Evolutionary conservation across 202 grass and related monocot species (phyloP).

Genomic region (Saccharum hybrid): DNA sequence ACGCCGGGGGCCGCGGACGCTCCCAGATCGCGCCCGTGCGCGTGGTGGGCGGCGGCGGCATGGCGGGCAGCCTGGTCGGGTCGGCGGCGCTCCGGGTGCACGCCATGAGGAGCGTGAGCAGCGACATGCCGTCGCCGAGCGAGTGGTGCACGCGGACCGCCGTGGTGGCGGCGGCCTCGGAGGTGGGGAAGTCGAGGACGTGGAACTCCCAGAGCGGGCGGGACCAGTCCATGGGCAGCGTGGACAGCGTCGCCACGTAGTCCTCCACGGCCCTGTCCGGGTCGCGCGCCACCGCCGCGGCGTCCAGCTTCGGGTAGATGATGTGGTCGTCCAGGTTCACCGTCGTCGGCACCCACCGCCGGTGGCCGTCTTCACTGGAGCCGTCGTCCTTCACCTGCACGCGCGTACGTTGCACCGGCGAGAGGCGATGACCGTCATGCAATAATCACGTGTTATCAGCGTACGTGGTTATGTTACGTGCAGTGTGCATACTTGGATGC

Average conservation of each 20-base stretch:
- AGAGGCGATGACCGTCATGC: too few relatives aligned
- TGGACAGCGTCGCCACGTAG: too few relatives aligned
- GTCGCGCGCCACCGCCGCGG: conserved; percentile 28
- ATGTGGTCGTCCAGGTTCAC: conserved; percentile 80
- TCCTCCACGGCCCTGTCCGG: conserved; percentile 1
- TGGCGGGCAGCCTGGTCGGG: conserved; percentile 54
- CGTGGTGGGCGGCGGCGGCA: conserved; percentile 44
- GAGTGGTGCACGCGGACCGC: conserved; percentile 87
- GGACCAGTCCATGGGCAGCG: conserved; percentile 4
- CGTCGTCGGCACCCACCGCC: conserved; percentile 59
- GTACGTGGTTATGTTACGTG: neutral
- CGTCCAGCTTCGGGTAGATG: conserved; percentile 56
- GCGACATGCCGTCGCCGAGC: conserved; percentile 88
- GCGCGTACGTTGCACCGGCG: too few relatives aligned
- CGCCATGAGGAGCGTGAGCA: conserved; percentile 82
- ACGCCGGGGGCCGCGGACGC: conserved; percentile 22
- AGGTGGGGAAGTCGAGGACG: conserved; percentile 86
- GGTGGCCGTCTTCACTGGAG: conserved; percentile 3
- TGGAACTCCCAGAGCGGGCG: conserved; percentile 92
- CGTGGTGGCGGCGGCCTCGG: conserved; percentile 53
- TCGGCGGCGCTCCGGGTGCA: conserved; percentile 72
- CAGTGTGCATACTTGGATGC: conserved; percentile 50
- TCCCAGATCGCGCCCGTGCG: conserved; percentile 55
- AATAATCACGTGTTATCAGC: too few relatives aligned
- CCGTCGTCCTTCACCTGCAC: conserved; percentile 36